Evolutionary conservation across 768 basidiomycete species (phyloP), one percentile per base, ranked within the genome.

Genomic region (Suillus alpinus): DNA sequence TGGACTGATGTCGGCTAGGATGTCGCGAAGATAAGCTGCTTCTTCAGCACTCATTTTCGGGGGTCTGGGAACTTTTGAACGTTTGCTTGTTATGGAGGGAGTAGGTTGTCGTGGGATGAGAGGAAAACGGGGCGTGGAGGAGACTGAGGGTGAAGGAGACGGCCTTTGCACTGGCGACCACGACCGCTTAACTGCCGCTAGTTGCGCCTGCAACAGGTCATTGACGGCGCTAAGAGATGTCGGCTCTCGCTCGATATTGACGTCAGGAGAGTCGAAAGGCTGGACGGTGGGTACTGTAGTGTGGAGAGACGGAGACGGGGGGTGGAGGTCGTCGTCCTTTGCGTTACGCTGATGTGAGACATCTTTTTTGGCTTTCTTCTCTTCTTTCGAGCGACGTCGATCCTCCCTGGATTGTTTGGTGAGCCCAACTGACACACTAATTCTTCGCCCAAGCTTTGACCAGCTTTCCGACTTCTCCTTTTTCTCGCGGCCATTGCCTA

Each of bases 391-490:
- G 6, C 67, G 66, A 41, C 71, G 59, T 44, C 65, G 26, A 55
- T 66, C 60, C 53, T 73, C 66, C 64, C 68, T 70, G 63, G 68
- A 67, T 69, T 65, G 55, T 65, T 70, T 72, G 55, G 68, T 61
- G 52, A 85, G 71, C 31, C 82, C 80, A 58, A 89, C 81, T 5
- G 81, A 79, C 63, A 85, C 73, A 66, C 85, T 88, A 58, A 91
- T 80, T 61, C 88, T 76, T 66, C 86, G 76, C 13, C 88, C 81
- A 43, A 91, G 65, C 68, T 84, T 87, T n/a, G 81, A 76, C 88
- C 88, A 91, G 32, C 76, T 73, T 29, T 78, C 76, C 44, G 77
- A 79, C 66, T 75, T 81, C 50, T 73, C 74, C 31, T 68, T 77
- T 18, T 61, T 72, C 59, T 78, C 76, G 44, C 76, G 76, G 37